Base-by-base conservation (phyloP, 2,329 filamentous ascomycete species). In the Trichoderma atroviride region DNA sequence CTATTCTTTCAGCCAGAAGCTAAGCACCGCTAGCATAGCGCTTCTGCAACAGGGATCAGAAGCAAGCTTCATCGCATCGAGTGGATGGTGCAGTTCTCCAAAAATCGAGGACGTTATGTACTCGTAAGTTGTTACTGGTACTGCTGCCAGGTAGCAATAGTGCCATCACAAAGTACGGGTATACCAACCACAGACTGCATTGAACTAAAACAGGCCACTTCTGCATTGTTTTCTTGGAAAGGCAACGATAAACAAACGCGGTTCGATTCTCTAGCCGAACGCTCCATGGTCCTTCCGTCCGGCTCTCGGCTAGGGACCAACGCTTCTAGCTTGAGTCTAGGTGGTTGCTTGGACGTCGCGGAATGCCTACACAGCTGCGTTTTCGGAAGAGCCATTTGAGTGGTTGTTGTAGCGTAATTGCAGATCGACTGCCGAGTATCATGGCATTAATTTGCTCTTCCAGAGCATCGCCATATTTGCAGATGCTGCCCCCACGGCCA, bases 31-130 rank as follows among this genome's bases (percentile, higher is more conserved):
- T 59, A 53, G 55, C 40, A 68, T 53, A 47, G 55, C 55, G 55
- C 55, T 13, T 59, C 43, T 37, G 55, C 43, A 10, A 53, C 64
- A 68, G 64, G 64, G 64, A 31, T 68, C 29, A 43, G 40, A 43
- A 43, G 16, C 40, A 58, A 13, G 43, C 64, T 57, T 58, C 55
- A 59, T 47, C 64, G 31, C 59, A 52, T 62, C 43, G 4, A 19
- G 27, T 22, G 33, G 35, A 31, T 40, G 58, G 58, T 27, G 58
- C 37, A 31, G 27, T 31, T 55, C 52, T 33, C 29, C 31, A 27
- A 22, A 59, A 19, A 22, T 22, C 31, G 13, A 27, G 43, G 22
- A 11, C 43, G 19, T 10, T 4, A 24, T 50, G 22, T 50, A 50
- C 47, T 22, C 19, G n/a, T 5, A 50, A 24, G 47, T 24, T 50